Evolutionary conservation across 2,329 filamentous ascomycete species (phyloP).

Genomic region (Fusarium mundagurra): DNA sequence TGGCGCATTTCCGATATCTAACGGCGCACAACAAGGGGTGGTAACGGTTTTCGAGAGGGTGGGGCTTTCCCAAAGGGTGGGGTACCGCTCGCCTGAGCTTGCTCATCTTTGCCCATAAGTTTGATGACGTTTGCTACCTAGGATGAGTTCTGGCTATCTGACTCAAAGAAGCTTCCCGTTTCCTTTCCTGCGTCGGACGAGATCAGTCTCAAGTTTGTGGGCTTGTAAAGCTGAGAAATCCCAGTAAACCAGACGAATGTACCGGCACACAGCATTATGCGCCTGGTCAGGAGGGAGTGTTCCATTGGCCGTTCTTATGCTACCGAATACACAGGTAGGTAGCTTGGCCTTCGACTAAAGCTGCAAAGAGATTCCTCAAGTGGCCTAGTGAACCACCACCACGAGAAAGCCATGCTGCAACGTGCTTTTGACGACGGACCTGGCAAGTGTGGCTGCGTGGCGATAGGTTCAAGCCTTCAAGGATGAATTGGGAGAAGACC

Average conservation of each 20-base stretch:
- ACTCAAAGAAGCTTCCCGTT: neutral
- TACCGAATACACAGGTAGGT: neutral
- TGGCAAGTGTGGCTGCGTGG: constrained; percentile 25
- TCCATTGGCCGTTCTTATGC: neutral
- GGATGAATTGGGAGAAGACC: constrained; percentile 11
- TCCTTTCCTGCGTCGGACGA: neutral
- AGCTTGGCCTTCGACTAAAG: neutral
- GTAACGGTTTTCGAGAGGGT: constrained; percentile 32
- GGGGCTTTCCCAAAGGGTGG: constrained; percentile 15
- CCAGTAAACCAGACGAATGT: neutral
- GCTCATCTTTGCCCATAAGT: constrained; percentile 11
- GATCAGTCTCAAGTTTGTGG: neutral
- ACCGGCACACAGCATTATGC: neutral
- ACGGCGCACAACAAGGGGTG: constrained; percentile 15
- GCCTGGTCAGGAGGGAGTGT: neutral
- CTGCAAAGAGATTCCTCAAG: constrained; percentile 14
- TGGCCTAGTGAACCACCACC: constrained; percentile 1
- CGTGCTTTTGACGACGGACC: constrained; percentile 7
- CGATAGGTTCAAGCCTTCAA: constrained; percentile 4
- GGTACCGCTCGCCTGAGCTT: constrained; percentile 14
- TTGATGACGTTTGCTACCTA: constrained; percentile 13
- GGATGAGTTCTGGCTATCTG: neutral
- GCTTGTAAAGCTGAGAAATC: neutral
- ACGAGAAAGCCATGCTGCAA: constrained; percentile 10
- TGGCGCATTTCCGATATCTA: constrained; percentile 33